Evolutionary conservation across 176 grass and related monocot species (phyloP).

Genomic region (Zoysia pacifica): DNA sequence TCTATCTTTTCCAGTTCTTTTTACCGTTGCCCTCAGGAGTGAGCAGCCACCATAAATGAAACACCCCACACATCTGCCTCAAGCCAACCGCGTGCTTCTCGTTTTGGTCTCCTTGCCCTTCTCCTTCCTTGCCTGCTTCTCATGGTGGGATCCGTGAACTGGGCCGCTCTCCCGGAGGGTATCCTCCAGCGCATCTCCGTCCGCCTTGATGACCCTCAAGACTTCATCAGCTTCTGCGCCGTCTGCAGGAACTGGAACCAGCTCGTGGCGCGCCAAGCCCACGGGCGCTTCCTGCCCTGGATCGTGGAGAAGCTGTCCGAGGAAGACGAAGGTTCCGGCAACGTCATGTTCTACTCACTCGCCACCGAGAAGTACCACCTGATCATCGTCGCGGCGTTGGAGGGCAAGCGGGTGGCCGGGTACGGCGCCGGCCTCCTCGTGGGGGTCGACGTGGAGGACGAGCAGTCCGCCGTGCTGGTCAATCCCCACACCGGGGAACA

Average conservation of each 20-base stretch:
- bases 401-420: not conserved
- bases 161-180: not conserved
- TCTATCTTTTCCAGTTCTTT: not conserved
- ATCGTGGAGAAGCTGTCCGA: not conserved
- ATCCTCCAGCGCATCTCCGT: not conserved
- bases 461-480: not conserved
- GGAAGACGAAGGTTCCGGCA: not conserved
- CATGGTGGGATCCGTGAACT: not conserved
- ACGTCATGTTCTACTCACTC: not conserved
- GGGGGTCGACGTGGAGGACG: not conserved
- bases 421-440: constrained; percentile 14
- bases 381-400: not conserved
- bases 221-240: not conserved
- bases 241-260: not conserved
- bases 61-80: not conserved
- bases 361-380: not conserved
- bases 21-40: not conserved
- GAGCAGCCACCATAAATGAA: not conserved
- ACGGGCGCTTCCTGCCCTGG: not conserved
- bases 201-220: not conserved
- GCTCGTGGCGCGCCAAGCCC: not conserved
- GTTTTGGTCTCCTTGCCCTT: no score
- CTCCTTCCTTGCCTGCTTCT: not conserved
- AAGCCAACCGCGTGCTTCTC: not conserved
- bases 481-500: not conserved